Evolutionary conservation across 2,329 filamentous ascomycete species (phyloP).

Genomic region (Cladosporium oxysporum): DNA sequence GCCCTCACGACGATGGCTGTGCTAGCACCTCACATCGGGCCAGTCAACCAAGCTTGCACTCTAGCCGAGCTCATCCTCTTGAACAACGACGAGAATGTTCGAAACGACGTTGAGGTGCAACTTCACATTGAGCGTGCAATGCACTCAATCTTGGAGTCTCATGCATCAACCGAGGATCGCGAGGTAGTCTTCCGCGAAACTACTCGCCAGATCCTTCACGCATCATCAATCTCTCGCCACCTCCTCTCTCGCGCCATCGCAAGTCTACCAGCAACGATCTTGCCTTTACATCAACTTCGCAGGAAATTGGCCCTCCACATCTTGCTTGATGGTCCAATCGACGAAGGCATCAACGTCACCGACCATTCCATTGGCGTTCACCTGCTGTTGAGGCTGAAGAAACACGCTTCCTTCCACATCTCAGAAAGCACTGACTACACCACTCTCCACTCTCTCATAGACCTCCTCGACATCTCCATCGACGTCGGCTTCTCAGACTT

Average conservation of each 20-base stretch:
- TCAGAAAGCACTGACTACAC: conserved; percentile 65
- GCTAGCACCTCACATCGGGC: background rate
- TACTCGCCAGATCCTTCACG: conserved; percentile 18
- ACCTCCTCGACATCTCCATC: conserved; percentile 73
- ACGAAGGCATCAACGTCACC: conserved; percentile 2
- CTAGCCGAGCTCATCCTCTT: conserved; percentile 32
- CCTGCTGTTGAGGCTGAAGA: conserved; percentile 32
- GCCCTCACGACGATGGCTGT: background rate
- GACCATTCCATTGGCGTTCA: conserved; percentile 18
- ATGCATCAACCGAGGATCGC: background rate
- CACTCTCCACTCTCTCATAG: conserved; percentile 64
- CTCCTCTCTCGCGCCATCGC: conserved; percentile 61
- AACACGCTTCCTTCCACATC: conserved; percentile 53
- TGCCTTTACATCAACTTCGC: conserved; percentile 60
- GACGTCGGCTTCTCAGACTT: conserved; percentile 58
- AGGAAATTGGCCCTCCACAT: conserved; percentile 66
- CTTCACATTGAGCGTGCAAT: conserved; percentile 29
- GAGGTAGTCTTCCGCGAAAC: conserved; percentile 9
- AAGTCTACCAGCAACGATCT: conserved; percentile 57
- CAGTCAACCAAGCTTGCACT: conserved; percentile 16
- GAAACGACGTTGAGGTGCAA: conserved; percentile 22
- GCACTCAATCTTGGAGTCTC: conserved; percentile 23
- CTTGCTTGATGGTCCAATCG: conserved; percentile 39
- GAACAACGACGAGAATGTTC: conserved; percentile 32
- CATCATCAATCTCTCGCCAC: conserved; percentile 19